Evolutionary conservation across 768 basidiomycete species (phyloP), one percentile per base, ranked within the genome.

Genomic region (Pholiota microspora): DNA sequence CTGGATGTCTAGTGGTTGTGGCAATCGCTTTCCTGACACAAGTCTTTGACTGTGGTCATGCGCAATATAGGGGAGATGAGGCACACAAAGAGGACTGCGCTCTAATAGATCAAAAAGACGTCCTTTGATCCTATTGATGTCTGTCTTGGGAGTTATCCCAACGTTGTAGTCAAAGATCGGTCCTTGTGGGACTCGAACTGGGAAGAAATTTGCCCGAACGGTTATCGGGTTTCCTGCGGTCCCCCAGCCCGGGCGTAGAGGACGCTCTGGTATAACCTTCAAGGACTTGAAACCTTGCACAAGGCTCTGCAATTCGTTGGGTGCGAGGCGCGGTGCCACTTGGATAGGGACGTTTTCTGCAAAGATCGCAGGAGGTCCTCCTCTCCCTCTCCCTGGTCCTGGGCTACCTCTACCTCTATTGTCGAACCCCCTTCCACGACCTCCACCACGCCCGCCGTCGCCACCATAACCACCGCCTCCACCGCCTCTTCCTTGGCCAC

Each of bases 151-250:
- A 12, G 66, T 64, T 44, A 85, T 79, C 18, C 77, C 70, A 31
- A 87, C 75, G 16, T 66, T 64, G 59, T 88, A 88, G 55, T 87
- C 84, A 61, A 78, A 83, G 5, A 84, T 62, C 0, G 72, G 69
- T 0, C 73, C 72, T 42, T 76, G 74, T 1, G 76, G 75, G n/a
- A 80, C 60, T 28, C 64, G 74, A 9, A 88, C 60, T 0, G 82
- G 62, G 64, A 86, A 86, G 68, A 86, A 86, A 62, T 88, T 88
- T 18, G 85, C 75, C 1, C 87, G 76, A 13, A 88, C 66, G 0
- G 66, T 77, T 58, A 83, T 75, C 0, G 73, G 58, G 7, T 49
- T 71, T 23, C 85, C 85, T 2, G 67, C 56, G 0, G 76, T 82
- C 7, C 85, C 84, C 56, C 70, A 88, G 0, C 81, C 82, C 1